Base-by-base conservation (phyloP, 345 rosid genomes). In the Salix viminalis region DNA sequence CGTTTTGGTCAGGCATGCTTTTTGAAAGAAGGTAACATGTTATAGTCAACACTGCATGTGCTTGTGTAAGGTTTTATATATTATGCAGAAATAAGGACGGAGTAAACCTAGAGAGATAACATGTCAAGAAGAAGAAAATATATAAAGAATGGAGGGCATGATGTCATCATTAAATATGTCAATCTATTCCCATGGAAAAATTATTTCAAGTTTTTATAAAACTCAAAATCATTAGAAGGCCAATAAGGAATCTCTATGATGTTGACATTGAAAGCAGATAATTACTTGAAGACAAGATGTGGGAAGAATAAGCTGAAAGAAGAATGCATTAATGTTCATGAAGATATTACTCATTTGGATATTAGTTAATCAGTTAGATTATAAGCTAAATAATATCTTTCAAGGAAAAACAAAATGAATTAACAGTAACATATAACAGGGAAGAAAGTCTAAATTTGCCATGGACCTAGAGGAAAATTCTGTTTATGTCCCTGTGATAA, bases 21-120 rank as follows among this genome's bases (percentile, higher is more conserved):
- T 87, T 85, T 76, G 76, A 83, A 81, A 83, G 89, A 86, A 84
- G 83, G 93, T 90, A 88, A 87, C 91, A 88, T 90, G 91, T 79
- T 85, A 65, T 83, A 76, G 92, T 87, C 91, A 88, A 88, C 86
- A 85, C 34, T 56, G 84, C 93, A 89, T 92, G 97, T 90, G 94
- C 86, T 39, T 69, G 34, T 52, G 60, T 80, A 50, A 76, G 72
- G 65, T 46, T 67, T 23, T 66, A 66, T 77, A 24, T 69, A 13
- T 30, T 36, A 18, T 65, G 39, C 60, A 71, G 62, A 74, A 72
- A 71, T 42, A 54, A 67, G 65, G 30, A 65, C 71, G 77, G 72
- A 77, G 62, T 72, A 39, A 14, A 65, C 28, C 39, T 70, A 72
- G 73, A 69, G 37, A 42, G 67, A 69, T 67, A 68, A 69, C 15